These are phyloP conservation scores for Russula earlei DNA, from an alignment of 768 basidiomycete species.

Conservation along the genomic window DNA sequence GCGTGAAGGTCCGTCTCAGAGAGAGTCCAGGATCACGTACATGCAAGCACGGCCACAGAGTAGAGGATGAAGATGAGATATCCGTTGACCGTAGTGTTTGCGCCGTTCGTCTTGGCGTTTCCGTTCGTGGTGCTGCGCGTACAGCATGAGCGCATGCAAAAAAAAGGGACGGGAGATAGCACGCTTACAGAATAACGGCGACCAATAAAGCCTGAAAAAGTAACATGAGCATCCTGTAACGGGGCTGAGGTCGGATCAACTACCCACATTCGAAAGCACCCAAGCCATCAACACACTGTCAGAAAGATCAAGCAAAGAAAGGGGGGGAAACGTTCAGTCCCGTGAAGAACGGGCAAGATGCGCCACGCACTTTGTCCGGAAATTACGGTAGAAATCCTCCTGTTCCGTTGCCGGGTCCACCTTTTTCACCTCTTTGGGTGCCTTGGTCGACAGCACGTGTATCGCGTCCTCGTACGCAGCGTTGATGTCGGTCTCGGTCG, in stretches of 20 bases:
- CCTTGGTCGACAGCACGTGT: conserved; percentile 66
- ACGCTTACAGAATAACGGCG: conserved; percentile 60
- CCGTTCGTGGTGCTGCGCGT: conserved; percentile 36
- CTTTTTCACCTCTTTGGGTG: conserved; percentile 60
- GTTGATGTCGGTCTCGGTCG: conserved; percentile 82
- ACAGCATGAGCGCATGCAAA: background rate
- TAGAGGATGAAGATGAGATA: conserved; percentile 87
- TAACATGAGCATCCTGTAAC: conserved; percentile 8
- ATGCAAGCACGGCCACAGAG: conserved; percentile 79
- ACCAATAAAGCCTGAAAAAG: conserved; percentile 51
- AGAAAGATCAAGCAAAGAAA: conserved; percentile 14
- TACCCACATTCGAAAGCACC: conserved; percentile 77
- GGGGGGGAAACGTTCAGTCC: conserved; percentile 15
- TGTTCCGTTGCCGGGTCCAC: conserved; percentile 53
- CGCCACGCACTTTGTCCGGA: conserved; percentile 68
- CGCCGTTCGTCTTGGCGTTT: conserved; percentile 38
- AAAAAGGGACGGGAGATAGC: background rate
- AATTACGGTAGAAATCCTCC: conserved; percentile 82
- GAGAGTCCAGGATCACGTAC: conserved; percentile 41
- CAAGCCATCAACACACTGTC: conserved; percentile 75
- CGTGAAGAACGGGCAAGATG: conserved; percentile 10
- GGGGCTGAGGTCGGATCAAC: background rate
- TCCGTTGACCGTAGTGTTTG: conserved; percentile 55
- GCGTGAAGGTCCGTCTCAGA: background rate
- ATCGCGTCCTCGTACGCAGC: conserved; percentile 88